Conservation (phyloP, 768 basidiomycete species). For the Dacryopinax primogenitus region DNA sequence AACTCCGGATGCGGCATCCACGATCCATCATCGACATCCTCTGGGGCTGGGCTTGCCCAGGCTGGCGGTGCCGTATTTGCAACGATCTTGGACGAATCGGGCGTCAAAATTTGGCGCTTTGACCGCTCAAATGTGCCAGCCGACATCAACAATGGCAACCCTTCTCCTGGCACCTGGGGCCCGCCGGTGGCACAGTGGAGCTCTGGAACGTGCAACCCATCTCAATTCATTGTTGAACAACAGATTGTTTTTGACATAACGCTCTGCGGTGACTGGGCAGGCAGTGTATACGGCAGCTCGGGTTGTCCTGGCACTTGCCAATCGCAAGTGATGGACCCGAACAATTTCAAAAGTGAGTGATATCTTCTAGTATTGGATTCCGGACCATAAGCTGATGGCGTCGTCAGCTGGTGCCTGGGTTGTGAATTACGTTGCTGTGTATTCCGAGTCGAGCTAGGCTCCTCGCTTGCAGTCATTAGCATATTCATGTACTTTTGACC, state of each 20-base stretch:
- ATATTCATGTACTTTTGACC: neutral
- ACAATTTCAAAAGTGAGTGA: conserved; percentile 40
- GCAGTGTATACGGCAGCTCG: conserved; percentile 22
- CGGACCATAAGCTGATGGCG: neutral
- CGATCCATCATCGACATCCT: conserved; percentile 27
- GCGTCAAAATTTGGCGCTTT: conserved; percentile 40
- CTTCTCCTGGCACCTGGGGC: conserved; percentile 34
- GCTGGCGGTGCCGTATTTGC: conserved; percentile 38
- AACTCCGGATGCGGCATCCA: conserved; percentile 34
- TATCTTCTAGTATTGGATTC: neutral
- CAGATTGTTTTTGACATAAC: conserved; percentile 33
- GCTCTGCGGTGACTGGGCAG: conserved; percentile 37
- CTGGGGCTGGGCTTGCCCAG: conserved; percentile 34
- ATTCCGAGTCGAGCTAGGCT: conserved; percentile 6
- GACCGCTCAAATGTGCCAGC: conserved; percentile 27
- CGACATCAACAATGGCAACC: conserved; percentile 28
- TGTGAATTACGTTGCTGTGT: conserved; percentile 4
- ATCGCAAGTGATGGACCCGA: conserved; percentile 38
- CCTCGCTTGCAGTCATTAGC: neutral
- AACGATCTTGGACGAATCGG: conserved; percentile 29
- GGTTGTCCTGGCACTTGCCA: conserved; percentile 29
- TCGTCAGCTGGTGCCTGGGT: neutral
- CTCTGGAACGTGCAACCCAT: conserved; percentile 28
- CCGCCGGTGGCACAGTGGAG: conserved; percentile 32
- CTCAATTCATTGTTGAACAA: conserved; percentile 29